Conservation (phyloP, 1,284 basidiomycete genomes). For the Moesziomyces globuligerus region DNA sequence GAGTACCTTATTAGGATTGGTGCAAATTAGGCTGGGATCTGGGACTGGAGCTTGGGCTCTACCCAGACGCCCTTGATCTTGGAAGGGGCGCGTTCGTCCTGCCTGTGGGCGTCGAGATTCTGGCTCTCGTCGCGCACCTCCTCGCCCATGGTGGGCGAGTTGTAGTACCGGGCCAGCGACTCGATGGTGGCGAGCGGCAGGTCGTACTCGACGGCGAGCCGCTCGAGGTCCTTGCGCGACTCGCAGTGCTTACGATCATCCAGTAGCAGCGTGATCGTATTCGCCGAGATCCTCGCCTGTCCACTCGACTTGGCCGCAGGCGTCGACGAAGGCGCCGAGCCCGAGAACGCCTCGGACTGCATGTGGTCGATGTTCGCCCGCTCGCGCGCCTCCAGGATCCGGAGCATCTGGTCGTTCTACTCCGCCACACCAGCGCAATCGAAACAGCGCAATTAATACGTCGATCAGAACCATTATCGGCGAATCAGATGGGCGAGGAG, state of each 20-base stretch:
- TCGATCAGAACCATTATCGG: too few species aligned
- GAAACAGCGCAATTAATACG: too few species aligned
- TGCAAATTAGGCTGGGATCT: slow-evolving; percentile 14
- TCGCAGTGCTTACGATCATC: slow-evolving; percentile 53
- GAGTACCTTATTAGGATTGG: neutral
- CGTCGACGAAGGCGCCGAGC: slow-evolving; percentile 1
- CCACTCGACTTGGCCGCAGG: neutral
- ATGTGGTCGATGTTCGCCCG: slow-evolving; percentile 25
- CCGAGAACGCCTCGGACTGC: slow-evolving; percentile 1
- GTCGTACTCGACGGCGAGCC: slow-evolving; percentile 49
- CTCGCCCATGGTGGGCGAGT: slow-evolving; percentile 51
- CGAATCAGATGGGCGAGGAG: too few species aligned
- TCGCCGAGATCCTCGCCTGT: slow-evolving; percentile 25
- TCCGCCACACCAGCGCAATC: neutral
- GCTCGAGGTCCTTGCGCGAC: slow-evolving; percentile 36
- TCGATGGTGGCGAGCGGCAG: slow-evolving; percentile 37
- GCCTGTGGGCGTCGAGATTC: slow-evolving; percentile 23
- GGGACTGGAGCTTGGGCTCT: slow-evolving; percentile 27
- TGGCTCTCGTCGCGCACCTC: slow-evolving; percentile 31
- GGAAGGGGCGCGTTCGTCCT: slow-evolving; percentile 32
- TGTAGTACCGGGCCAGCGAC: slow-evolving; percentile 38
- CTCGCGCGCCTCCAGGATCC: slow-evolving; percentile 48
- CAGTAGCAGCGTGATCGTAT: slow-evolving; percentile 37
- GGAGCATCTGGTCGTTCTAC: slow-evolving; percentile 51
- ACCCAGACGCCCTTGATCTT: slow-evolving; percentile 47